These are phyloP conservation scores for Rauvolfia tetraphylla DNA, from an alignment of 257 asterid genomes.

Conservation along the genomic window DNA sequence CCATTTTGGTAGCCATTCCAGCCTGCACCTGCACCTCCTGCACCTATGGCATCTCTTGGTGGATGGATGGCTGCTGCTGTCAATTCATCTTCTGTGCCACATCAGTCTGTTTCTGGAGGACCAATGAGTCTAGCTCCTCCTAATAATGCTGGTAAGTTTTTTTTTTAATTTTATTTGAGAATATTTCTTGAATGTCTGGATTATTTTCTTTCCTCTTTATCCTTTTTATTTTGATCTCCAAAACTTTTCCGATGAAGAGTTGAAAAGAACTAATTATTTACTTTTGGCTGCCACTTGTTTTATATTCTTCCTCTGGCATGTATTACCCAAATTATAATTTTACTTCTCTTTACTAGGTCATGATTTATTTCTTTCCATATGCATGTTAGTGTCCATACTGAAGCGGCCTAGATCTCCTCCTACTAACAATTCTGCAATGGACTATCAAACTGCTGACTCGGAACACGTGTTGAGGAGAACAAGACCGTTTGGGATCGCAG, in stretches of 20 bases:
- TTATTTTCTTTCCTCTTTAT: slow-evolving; percentile 7
- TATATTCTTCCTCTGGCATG: not conserved
- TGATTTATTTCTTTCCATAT: not conserved
- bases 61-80: slow-evolving; percentile 41
- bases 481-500: slow-evolving; percentile 40
- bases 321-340: too few species aligned
- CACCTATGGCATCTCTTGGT: slow-evolving; percentile 38
- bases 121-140: slow-evolving; percentile 45
- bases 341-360: not conserved
- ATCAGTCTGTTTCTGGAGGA: slow-evolving; percentile 39
- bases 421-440: slow-evolving; percentile 46
- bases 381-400: slow-evolving; percentile 36
- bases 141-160: slow-evolving; percentile 40
- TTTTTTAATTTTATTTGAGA: not conserved
- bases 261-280: not conserved
- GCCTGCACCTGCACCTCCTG: slow-evolving; percentile 41
- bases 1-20: slow-evolving; percentile 33
- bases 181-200: slow-evolving; percentile 5
- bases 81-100: slow-evolving; percentile 37
- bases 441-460: slow-evolving; percentile 51
- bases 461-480: slow-evolving; percentile 46
- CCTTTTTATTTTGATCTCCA: slow-evolving; percentile 26
- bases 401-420: slow-evolving; percentile 59
- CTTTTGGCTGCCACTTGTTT: not conserved
- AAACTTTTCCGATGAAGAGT: not conserved